Base-by-base conservation (phyloP, 148 eudicot species). In the Cornus kousa region DNA sequence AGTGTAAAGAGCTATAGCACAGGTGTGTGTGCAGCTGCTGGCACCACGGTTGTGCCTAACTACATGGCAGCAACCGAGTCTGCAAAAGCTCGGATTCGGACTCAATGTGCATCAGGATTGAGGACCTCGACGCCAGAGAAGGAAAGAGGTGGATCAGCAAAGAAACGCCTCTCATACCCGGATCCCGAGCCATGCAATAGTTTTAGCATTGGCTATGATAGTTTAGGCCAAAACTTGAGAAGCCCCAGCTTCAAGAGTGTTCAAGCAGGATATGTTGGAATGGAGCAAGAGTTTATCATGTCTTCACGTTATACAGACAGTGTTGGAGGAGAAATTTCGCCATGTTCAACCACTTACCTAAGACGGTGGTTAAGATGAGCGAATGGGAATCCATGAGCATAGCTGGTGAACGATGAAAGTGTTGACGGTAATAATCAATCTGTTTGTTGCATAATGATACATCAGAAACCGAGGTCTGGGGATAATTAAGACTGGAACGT, bases 61-160 rank as follows among this genome's bases (percentile, higher is more conserved):
- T 94, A 94, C 75, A 94, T 94, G 98, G 94, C 94, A 14, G 92
- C 94, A 19, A 94, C 98, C 0, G 93, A 92, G 79, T 94, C 98
- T 20, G 98, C 98, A 13, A 92, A 87, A 83, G 98, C 97, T 19
- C 83, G 88, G 79, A 35, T 78, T 20, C 69, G 91, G 39, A 87
- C 93, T 70, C 96, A 89, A 77, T 90, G 98, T 70, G 86, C 91
- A 7, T 93, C 97, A 0, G 87, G 90, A 74, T 93, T 89, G 72
- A 86, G 97, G 78, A 85, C 89, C 14, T 82, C 88, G 0, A 91
- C 90, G 2, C 89, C 96, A 2, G 95, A 91, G 50, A 90, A 88
- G 80, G 97, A 95, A 5, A 72, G 90, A 39, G 80, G 83, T 17
- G 92, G 85, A 35, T 85, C 83, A 20, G 92, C 72, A 12, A 91